Percentiles rank a stretch among this genome's conserved stretches.
phyloP scores from a whole-genome alignment of 2,329 filamentous ascomycete species.

The Pseudogymnoascus sp. region DNA sequence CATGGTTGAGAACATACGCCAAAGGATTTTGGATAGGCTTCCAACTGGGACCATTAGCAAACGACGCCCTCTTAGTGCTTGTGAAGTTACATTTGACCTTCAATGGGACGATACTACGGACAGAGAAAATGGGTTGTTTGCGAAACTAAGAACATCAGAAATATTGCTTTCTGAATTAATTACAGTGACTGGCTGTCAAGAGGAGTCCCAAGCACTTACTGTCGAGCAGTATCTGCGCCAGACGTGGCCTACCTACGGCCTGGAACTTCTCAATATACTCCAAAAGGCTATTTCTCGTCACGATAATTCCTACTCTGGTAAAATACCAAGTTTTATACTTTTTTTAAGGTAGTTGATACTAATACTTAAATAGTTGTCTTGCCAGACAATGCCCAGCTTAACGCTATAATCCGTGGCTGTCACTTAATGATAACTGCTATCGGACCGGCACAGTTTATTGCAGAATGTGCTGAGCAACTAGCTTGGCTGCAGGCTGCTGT shows the following conservation, averaged over 20 bases:
- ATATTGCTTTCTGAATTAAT: neutral
- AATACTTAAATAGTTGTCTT: neutral
- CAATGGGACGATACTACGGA: neutral
- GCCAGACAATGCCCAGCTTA: neutral
- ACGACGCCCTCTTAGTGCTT: neutral
- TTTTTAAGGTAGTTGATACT: neutral
- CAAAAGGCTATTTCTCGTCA: neutral
- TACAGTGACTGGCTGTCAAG: neutral
- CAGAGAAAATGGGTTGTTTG: neutral
- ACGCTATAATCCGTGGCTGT: neutral
- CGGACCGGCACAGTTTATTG: neutral
- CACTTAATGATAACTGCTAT: neutral
- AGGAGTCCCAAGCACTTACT: neutral
- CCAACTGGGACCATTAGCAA: conserved; percentile 14
- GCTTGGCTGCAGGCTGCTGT: neutral
- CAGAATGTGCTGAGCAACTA: neutral
- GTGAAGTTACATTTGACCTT: conserved; percentile 6
- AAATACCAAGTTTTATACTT: neutral
- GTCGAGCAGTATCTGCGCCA: neutral
- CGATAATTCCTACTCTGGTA: neutral
- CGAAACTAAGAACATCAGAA: neutral
- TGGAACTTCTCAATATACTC: neutral
- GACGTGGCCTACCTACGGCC: neutral
- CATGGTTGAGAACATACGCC: conserved; percentile 3
- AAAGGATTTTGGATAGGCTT: conserved; percentile 10